phyloP scores from a whole-genome alignment of 768 basidiomycete genomes.

The Hygrophorus pudorinus region DNA sequence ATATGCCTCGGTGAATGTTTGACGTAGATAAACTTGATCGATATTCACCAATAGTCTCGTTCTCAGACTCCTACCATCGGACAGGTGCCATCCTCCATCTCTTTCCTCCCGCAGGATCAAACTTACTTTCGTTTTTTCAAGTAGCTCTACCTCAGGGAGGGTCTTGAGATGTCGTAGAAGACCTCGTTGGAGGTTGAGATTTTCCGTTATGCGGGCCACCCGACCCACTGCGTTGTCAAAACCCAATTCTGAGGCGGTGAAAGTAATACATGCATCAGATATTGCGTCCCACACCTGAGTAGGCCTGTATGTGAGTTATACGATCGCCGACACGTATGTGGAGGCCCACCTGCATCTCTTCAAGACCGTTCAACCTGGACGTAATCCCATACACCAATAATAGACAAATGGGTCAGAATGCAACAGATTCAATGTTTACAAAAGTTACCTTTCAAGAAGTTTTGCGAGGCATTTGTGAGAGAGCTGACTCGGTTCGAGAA shows the following conservation, averaged over 20 bases:
- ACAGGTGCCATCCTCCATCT: slow-evolving; percentile 49
- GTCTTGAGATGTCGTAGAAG: slow-evolving; percentile 55
- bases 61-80: slow-evolving; percentile 53
- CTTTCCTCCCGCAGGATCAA: slow-evolving; percentile 49
- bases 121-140: slow-evolving; percentile 68
- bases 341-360: slow-evolving; percentile 71
- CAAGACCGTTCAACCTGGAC: slow-evolving; percentile 60
- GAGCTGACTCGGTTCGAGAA: slow-evolving; percentile 85
- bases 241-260: slow-evolving; percentile 45
- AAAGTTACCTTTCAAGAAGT: slow-evolving; percentile 52
- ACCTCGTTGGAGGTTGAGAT: slow-evolving; percentile 84
- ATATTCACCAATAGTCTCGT: slow-evolving; percentile 60
- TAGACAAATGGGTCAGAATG: slow-evolving; percentile 5
- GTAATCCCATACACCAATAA: slow-evolving; percentile 73
- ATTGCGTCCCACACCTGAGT: slow-evolving; percentile 86
- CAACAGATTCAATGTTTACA: not conserved
- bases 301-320: slow-evolving; percentile 3
- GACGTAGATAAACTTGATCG: not conserved
- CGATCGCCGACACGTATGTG: not conserved
- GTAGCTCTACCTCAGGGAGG: slow-evolving; percentile 44
- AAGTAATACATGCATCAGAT: slow-evolving; percentile 69
- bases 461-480: slow-evolving; percentile 64
- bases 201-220: slow-evolving; percentile 87
- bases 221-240: slow-evolving; percentile 17
- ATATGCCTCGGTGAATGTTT: not conserved